Percentiles rank a stretch among this genome's conserved stretches.
Evolutionary conservation across 2,329 filamentous ascomycete species (phyloP).

Genomic region (Penicillium sp.): DNA sequence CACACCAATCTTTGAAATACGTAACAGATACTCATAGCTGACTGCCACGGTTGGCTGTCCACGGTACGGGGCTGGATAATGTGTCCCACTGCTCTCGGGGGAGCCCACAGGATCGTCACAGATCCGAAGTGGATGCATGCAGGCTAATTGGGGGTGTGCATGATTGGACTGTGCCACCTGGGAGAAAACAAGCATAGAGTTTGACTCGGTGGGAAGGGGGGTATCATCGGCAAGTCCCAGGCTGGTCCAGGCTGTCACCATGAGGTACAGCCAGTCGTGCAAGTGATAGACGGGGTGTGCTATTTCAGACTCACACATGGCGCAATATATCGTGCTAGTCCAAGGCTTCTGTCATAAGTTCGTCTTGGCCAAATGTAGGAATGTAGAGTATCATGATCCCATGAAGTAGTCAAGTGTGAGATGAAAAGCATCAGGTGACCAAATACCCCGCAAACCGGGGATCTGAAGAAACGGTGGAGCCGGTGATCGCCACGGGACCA

Average conservation of each 20-base stretch:
- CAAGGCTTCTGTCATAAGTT: neutral
- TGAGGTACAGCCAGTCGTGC: slow-evolving; percentile 4
- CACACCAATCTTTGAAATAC: neutral
- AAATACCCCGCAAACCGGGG: slow-evolving; percentile 20
- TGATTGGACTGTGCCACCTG: slow-evolving; percentile 6
- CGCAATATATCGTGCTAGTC: too few species aligned
- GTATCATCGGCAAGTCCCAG: slow-evolving; percentile 12
- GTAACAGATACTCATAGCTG: slow-evolving; percentile 1
- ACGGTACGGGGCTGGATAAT: neutral
- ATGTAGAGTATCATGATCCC: neutral
- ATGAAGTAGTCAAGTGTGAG: neutral
- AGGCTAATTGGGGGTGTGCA: neutral
- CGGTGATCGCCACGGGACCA: slow-evolving; percentile 17
- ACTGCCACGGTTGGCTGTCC: neutral
- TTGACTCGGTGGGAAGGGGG: slow-evolving; percentile 21
- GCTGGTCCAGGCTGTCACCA: neutral
- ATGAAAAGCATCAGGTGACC: slow-evolving; percentile 17
- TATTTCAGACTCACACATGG: too few species aligned
- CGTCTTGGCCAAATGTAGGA: neutral
- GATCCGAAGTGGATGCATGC: slow-evolving; percentile 10
- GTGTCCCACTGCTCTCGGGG: neutral
- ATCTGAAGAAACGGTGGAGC: slow-evolving; percentile 14
- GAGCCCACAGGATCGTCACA: neutral
- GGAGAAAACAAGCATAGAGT: slow-evolving; percentile 17
- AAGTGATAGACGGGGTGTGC: neutral